Conservation (phyloP, 2,329 filamentous ascomycete species). For the Gaeumannomyces sp. region DNA sequence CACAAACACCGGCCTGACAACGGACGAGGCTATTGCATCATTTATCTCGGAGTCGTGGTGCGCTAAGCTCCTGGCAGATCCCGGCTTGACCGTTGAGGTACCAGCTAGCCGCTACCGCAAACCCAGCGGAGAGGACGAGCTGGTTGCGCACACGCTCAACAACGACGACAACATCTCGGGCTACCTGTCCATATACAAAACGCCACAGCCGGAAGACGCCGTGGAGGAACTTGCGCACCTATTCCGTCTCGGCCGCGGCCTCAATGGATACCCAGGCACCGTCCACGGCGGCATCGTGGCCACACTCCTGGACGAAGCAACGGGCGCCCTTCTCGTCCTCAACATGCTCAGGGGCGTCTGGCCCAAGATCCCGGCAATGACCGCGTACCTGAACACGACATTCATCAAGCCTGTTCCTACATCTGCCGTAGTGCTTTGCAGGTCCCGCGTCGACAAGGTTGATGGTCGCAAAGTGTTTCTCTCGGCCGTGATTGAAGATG, state of each 20-base stretch:
- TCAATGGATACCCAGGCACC: conserved; percentile 47
- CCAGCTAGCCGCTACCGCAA: not conserved
- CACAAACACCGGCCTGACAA: too few species aligned
- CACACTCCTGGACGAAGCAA: conserved; percentile 52
- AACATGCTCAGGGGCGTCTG: conserved; percentile 24
- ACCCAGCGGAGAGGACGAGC: not conserved
- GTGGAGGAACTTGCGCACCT: conserved; percentile 27
- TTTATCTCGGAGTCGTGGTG: conserved; percentile 6
- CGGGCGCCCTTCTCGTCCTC: conserved; percentile 42
- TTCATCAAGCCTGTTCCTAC: conserved; percentile 48
- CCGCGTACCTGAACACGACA: conserved; percentile 48
- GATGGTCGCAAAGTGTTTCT: conserved; percentile 50
- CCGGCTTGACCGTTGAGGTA: not conserved
- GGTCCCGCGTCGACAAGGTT: conserved; percentile 33
- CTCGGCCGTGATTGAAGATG: conserved; percentile 42
- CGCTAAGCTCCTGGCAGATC: not conserved
- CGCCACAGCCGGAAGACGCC: conserved; percentile 7
- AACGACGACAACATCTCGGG: not conserved
- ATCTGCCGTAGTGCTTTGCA: conserved; percentile 40
- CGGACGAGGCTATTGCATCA: not conserved
- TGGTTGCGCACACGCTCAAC: conserved; percentile 5
- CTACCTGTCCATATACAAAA: conserved; percentile 5
- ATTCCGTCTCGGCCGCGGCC: conserved; percentile 37
- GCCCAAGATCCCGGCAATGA: conserved; percentile 26
- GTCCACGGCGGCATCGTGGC: conserved; percentile 53